Evolutionary conservation across 2,329 filamentous ascomycete genomes (phyloP).

Genomic region (Ophiocordyceps camponoti-leonardi): DNA sequence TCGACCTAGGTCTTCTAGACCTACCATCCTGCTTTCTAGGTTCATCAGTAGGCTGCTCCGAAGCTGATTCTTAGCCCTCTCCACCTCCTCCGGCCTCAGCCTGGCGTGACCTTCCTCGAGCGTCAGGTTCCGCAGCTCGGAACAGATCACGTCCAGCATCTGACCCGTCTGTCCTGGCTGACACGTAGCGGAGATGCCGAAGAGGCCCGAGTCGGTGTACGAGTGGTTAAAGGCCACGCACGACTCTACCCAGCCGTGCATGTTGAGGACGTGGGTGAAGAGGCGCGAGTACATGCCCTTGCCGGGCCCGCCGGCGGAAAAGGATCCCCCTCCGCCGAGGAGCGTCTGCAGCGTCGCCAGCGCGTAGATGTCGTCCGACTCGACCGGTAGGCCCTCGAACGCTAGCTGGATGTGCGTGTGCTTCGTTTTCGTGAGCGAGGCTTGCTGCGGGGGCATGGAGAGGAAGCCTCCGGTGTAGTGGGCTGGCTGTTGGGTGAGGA

Average conservation of each 20-base stretch:
- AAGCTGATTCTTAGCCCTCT: slow-evolving; percentile 92
- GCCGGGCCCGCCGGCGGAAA: slow-evolving; percentile 87
- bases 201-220: slow-evolving; percentile 89
- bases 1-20: slow-evolving; percentile 84
- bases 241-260: slow-evolving; percentile 92
- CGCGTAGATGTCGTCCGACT: slow-evolving; percentile 85
- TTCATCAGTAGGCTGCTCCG: slow-evolving; percentile 89
- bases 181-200: slow-evolving; percentile 83
- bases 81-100: slow-evolving; percentile 62
- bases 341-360: slow-evolving; percentile 90
- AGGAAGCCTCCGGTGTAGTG: slow-evolving; percentile 92
- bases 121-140: slow-evolving; percentile 65
- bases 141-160: slow-evolving; percentile 93
- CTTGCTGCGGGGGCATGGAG: slow-evolving; percentile 63
- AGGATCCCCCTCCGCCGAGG: slow-evolving; percentile 87
- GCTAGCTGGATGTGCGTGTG: slow-evolving; percentile 90
- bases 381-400: slow-evolving; percentile 87
- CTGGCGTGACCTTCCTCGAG: slow-evolving; percentile 57
- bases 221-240: slow-evolving; percentile 95
- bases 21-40: slow-evolving; percentile 90
- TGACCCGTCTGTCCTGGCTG: slow-evolving; percentile 57
- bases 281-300: slow-evolving; percentile 99
- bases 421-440: slow-evolving; percentile 59
- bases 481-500: slow-evolving; percentile 45
- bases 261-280: slow-evolving; percentile 95